Evolutionary conservation across 768 basidiomycete species (phyloP).

Genomic region (Mycena vulgaris): DNA sequence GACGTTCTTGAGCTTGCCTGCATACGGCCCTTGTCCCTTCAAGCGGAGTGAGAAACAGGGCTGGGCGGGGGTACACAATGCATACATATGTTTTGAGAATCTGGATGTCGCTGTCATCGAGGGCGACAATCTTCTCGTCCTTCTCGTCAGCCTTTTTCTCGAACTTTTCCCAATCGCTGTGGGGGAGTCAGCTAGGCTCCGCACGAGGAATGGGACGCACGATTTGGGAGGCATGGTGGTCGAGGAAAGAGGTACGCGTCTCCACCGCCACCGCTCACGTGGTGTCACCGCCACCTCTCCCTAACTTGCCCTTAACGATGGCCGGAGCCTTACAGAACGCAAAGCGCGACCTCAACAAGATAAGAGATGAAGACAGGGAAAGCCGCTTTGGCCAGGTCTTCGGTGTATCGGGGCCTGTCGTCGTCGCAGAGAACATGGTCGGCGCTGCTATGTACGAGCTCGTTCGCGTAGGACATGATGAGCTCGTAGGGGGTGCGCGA

Average conservation of each 20-base stretch:
- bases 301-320: conserved; percentile 63
- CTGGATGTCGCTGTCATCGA: conserved; percentile 99
- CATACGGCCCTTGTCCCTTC: conserved; percentile 99
- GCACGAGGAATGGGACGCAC: conserved; percentile 64
- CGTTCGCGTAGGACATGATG: conserved; percentile 98
- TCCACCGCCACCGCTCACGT: conserved; percentile 18
- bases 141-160: conserved; percentile 91
- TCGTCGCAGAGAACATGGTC: conserved; percentile 96
- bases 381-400: conserved; percentile 90
- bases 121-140: conserved; percentile 93
- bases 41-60: conserved; percentile 18
- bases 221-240: conserved; percentile 92
- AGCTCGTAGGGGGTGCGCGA: conserved; percentile 92
- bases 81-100: conserved; percentile 98
- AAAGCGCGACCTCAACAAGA: conserved; percentile 88
- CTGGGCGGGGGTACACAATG: conserved; percentile 6
- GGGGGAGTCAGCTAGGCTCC: conserved; percentile 22
- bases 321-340: conserved; percentile 95
- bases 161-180: conserved; percentile 98
- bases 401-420: conserved; percentile 98
- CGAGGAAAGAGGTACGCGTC: conserved; percentile 43
- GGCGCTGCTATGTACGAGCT: conserved; percentile 98
- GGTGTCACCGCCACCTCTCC: conserved; percentile 15
- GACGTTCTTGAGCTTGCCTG: conserved; percentile 86
- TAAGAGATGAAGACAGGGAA: conserved; percentile 92